Base-by-base conservation (phyloP, 208 protist species). In the Angomonas ambiguus region DNA sequence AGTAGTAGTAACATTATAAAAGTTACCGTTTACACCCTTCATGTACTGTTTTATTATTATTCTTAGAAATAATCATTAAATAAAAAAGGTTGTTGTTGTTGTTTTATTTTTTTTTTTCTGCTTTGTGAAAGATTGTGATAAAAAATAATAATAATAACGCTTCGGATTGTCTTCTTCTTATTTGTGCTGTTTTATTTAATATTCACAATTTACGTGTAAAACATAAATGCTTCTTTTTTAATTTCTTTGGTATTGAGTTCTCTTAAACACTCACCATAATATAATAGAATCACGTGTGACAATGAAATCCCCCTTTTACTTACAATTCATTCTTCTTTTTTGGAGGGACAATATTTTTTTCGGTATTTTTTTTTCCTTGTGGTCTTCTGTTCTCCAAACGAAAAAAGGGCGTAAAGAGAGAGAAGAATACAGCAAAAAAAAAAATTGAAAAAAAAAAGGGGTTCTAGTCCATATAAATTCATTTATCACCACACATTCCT, bases 51-150 rank as follows among this genome's bases (percentile, higher is more conserved):
- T 35, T 59, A 24, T 35, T 59, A 6, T 59, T 59, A 38, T 32
- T 35, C 6, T 32, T 59, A 35, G 25, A 20, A 16, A 35, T 8
- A 18, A n/a, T n/a, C n/a, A n/a, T 48, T 18, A n/a, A 48, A 48
- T 48, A 48, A 48, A 48, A 11, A 31, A 27, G 27, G 32, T 24
- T 51, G 22, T 38, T 35, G 25, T 59, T 65, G 41, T 31, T n/a
- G 25, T 13, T 57, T 11, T 30, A 49, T 62, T 24, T 20, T 22
- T 62, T 64, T 71, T 57, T 16, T 58, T 61, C 42, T 61, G 49
- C 32, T 62, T 4, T 2, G 42, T 60, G 16, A 20, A 60, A n/a
- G 18, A 56, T 56, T 28, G 11, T 56, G 18, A 28, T 56, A 24
- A 56, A 56, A 56, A 56, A 28, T 25, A 56, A 48, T 48, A 48